Base-by-base conservation (phyloP, 352 stramenopile species). In the Globisporangium nodosum region DNA sequence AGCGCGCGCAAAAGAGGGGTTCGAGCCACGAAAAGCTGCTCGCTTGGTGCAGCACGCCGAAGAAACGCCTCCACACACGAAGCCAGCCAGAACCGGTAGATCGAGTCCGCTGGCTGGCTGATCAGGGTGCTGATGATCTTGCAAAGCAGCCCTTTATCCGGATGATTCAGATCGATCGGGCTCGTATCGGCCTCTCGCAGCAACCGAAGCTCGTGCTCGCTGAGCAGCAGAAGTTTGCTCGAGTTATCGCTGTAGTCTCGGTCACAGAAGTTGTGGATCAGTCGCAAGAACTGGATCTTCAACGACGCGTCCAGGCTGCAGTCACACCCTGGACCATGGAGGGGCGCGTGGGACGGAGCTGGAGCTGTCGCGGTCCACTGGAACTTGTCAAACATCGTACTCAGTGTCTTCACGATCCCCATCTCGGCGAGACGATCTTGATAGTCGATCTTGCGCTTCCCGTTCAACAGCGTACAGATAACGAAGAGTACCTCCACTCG, bases 181-280 rank as follows among this genome's bases (percentile, higher is more conserved):
- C 59, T 68, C 20, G 68, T 63, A 0, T 75, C 72, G 2, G 70
- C 56, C 8, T 76, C 69, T 53, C 78, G 74, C 54, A 94, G 68
- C 16, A 88, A 51, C 43, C 71, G 63, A 8, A 81, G 58, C 49
- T 96, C 86, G 40, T 77, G 64, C 31, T 83, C 70, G 63, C 83
- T 92, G 9, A 94, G 74, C 6, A 96, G 59, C 52, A 94, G 54
- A n/a, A 91, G 61, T 58, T 94, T 93, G 73, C 81, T 92, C 0
- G 68, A 70, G 43, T 90, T 90, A 52, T 91, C 77, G 30, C 87
- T 88, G 64, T 89, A 96, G 52, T 98, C 94, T 18, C 92, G 85
- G 57, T 99, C 96, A 55, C 94, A 98, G 58, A 98, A 98, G 58
- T 98, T 98, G 73, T 98, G 96, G 43, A 99, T 88, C 12, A 98